Conservation (phyloP, 2,329 filamentous ascomycete genomes). For the Xylaria sp. region DNA sequence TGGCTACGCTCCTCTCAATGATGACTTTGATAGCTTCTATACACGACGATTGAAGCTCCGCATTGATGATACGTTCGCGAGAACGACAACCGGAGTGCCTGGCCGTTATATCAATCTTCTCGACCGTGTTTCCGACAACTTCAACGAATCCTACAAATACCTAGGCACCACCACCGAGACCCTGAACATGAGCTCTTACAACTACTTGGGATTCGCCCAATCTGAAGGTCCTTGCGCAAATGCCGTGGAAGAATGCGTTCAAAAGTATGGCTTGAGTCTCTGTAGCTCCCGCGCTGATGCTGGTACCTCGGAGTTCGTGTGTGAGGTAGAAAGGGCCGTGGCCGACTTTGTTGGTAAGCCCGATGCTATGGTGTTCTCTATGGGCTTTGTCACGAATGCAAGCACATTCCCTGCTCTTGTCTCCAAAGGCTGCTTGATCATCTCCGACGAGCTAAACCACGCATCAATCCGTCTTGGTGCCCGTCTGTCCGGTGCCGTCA, state of each 20-base stretch:
- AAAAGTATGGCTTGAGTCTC: conserved; percentile 82
- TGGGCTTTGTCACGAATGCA: conserved; percentile 97
- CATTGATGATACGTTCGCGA: conserved; percentile 95
- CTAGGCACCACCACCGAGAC: conserved; percentile 93
- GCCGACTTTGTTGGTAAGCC: conserved; percentile 94
- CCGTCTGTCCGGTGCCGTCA: conserved; percentile 91
- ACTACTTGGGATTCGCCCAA: conserved; percentile 97
- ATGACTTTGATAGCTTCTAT: conserved; percentile 99
- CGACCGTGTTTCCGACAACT: conserved; percentile 88
- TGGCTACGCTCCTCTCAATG: conserved; percentile 94
- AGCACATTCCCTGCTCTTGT: conserved; percentile 91
- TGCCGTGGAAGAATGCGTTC: conserved; percentile 82
- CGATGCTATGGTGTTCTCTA: conserved; percentile 94
- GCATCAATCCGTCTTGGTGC: conserved; percentile 96
- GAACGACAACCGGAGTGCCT: conserved; percentile 90
- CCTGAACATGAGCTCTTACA: conserved; percentile 98
- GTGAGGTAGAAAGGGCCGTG: conserved; percentile 89
- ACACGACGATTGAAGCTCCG: conserved; percentile 89
- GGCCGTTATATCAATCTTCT: conserved; percentile 92
- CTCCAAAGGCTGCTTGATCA: conserved; percentile 89
- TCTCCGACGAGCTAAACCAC: conserved; percentile 97
- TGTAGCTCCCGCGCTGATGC: conserved; percentile 82
- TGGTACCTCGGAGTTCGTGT: conserved; percentile 84
- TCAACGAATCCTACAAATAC: conserved; percentile 87
- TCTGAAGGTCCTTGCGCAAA: conserved; percentile 97